phyloP scores from a whole-genome alignment of 2,329 filamentous ascomycete genomes.

The Emergomyces orientalis region DNA sequence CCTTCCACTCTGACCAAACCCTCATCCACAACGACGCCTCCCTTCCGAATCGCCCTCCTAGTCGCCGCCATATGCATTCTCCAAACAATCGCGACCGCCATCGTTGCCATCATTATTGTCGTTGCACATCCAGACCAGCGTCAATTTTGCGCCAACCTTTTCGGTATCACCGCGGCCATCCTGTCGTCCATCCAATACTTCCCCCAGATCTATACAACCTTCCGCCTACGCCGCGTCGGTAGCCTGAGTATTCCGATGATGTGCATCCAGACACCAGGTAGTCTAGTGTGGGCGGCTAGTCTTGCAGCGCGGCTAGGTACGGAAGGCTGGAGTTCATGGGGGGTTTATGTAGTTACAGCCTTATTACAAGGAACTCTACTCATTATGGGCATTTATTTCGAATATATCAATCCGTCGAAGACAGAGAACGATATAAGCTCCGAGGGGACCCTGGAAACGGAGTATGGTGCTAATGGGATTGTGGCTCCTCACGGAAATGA shows the following conservation, averaged over 20 bases:
- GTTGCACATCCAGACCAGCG: slow-evolving; percentile 58
- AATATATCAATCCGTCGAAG: slow-evolving; percentile 41
- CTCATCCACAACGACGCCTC: not conserved
- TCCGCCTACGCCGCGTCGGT: slow-evolving; percentile 71
- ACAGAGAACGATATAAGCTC: slow-evolving; percentile 19
- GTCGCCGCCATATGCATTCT: slow-evolving; percentile 65
- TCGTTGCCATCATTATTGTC: slow-evolving; percentile 54
- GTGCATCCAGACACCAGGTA: slow-evolving; percentile 92
- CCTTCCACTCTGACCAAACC: slow-evolving; percentile 44
- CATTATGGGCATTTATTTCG: slow-evolving; percentile 68
- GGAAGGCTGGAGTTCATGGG: slow-evolving; percentile 91
- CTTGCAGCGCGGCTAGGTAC: slow-evolving; percentile 68
- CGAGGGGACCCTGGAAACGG: not conserved
- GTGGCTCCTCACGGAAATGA: slow-evolving; percentile 4
- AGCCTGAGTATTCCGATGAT: slow-evolving; percentile 96
- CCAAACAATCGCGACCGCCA: slow-evolving; percentile 62
- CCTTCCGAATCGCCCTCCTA: slow-evolving; percentile 67
- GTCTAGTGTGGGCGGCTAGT: slow-evolving; percentile 79
- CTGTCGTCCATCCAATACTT: slow-evolving; percentile 86
- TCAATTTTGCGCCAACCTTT: slow-evolving; percentile 70
- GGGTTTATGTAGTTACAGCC: slow-evolving; percentile 80
- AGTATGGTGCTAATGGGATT: not conserved
- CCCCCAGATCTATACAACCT: slow-evolving; percentile 90
- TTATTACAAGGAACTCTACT: slow-evolving; percentile 73
- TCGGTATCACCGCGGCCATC: slow-evolving; percentile 68